These are phyloP conservation scores for Alternaria sp. DNA, from an alignment of 2,329 filamentous ascomycete species.

Conservation along the genomic window DNA sequence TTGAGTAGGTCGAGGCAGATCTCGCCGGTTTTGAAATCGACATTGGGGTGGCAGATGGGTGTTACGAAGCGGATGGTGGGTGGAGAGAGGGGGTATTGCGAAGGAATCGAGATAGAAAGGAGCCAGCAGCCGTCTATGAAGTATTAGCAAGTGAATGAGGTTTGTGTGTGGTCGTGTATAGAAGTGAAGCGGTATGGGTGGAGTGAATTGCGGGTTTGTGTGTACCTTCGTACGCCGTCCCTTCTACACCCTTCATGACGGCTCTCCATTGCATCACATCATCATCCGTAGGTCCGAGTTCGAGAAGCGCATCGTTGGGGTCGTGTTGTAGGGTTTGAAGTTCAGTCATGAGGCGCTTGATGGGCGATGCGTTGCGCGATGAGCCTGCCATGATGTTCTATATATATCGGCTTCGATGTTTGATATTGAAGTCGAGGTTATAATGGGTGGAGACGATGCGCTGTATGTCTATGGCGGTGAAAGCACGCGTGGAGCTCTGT, in stretches of 20 bases:
- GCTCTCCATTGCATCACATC: slow-evolving; percentile 68
- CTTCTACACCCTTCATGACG: slow-evolving; percentile 66
- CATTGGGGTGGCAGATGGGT: slow-evolving; percentile 53
- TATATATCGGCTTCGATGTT: neutral
- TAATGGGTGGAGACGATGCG: neutral
- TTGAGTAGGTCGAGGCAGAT: slow-evolving; percentile 91
- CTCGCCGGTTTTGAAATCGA: slow-evolving; percentile 72
- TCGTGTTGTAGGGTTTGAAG: slow-evolving; percentile 65
- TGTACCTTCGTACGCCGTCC: slow-evolving; percentile 68
- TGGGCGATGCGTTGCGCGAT: slow-evolving; percentile 50
- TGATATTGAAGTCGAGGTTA: neutral
- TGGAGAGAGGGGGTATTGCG: slow-evolving; percentile 78
- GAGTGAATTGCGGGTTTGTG: neutral
- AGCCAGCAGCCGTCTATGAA: slow-evolving; percentile 77
- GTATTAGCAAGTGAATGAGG: neutral
- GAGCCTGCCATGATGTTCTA: slow-evolving; percentile 41
- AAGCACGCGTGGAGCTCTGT: slow-evolving; percentile 2
- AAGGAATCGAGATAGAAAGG: slow-evolving; percentile 77
- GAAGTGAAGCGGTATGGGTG: neutral
- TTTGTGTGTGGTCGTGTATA: neutral
- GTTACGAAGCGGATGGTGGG: slow-evolving; percentile 82
- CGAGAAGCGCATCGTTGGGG: slow-evolving; percentile 64
- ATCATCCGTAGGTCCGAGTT: slow-evolving; percentile 65
- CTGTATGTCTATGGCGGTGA: slow-evolving; percentile 7
- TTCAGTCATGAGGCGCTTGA: slow-evolving; percentile 69